Evolutionary conservation across 805 yeast species (phyloP), one percentile per base, ranked within the genome.

Genomic region (Sungouiella thailandica): DNA sequence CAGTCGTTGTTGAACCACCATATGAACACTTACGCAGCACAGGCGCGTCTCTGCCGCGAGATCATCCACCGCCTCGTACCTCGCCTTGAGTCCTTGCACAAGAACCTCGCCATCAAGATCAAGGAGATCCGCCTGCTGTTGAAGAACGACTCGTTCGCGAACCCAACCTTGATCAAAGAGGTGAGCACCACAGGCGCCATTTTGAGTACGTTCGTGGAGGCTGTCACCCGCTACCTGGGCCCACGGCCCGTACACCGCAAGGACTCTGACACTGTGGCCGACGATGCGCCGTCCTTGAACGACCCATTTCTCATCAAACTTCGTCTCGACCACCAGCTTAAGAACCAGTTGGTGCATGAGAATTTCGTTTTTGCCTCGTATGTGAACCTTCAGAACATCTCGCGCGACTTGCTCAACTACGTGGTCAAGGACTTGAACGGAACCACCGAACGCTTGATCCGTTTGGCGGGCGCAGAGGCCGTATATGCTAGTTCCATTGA

Each of bases 111-210:
- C 22, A 34, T 46, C 38, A 66, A 66, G 34, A 66, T 66, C 42
- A 64, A 62, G 40, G 72, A 66, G 42, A 65, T 66, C 43, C 63
- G 49, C 46, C 46, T 60, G 5, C 53, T 65, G 19, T 50, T 66
- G 39, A 61, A 56, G 35, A 65, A 66, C 44, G 71, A 66, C 13
- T 53, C 66, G 2, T 66, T 66, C 44, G 62, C 68, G 17, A 65
- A 64, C 40, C 46, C 54, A 13, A 50, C 54, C 6, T 41, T 66
- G 17, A 38, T 57, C 10, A 62, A 50, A 29, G 71, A 66, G 43
- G 72, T 82, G 36, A 70, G 70, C 34, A 76, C 73, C 36, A 81
- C 95, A 2, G 81, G 79, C 36, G 56, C 59, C 25, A 75, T 76
- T 20, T 53, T 80, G 35, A 55, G 47, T 22, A 40, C 43, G 26